Evolutionary conservation across 2,329 filamentous ascomycete genomes (phyloP).

Genomic region (Colletotrichum somersetense): DNA sequence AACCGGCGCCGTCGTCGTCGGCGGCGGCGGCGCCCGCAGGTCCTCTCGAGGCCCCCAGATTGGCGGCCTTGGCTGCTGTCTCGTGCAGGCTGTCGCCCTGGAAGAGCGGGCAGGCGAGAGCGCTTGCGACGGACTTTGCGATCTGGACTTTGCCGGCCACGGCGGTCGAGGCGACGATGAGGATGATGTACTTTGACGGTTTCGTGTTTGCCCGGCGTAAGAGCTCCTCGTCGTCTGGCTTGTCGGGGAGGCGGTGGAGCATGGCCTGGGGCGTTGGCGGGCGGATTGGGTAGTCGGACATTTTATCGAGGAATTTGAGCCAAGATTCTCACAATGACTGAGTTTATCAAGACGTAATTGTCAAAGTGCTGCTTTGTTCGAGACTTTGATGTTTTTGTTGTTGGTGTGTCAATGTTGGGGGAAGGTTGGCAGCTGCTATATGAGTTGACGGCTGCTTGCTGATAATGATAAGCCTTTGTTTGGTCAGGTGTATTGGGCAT

Average conservation of each 20-base stretch:
- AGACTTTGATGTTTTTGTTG: neutral
- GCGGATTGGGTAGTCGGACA: neutral
- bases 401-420: neutral
- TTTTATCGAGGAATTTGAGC: neutral
- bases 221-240: constrained; percentile 30
- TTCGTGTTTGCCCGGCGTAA: neutral
- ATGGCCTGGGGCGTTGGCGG: constrained; percentile 18
- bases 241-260: constrained; percentile 47
- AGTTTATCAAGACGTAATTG: neutral
- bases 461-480: neutral
- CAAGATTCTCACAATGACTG: too few relatives aligned
- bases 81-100: constrained; percentile 50
- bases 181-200: constrained; percentile 47
- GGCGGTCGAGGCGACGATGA: constrained; percentile 46
- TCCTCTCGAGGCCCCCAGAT: constrained; percentile 31
- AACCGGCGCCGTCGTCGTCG: neutral
- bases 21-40: neutral
- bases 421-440: neutral
- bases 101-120: constrained; percentile 46
- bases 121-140: constrained; percentile 45
- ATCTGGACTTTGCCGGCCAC: constrained; percentile 49
- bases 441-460: neutral
- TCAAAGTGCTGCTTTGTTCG: neutral
- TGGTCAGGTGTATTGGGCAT: neutral
- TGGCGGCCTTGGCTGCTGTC: constrained; percentile 48